Evolutionary conservation across 331 rosid species (phyloP).

Genomic region (Malus hybrid): DNA sequence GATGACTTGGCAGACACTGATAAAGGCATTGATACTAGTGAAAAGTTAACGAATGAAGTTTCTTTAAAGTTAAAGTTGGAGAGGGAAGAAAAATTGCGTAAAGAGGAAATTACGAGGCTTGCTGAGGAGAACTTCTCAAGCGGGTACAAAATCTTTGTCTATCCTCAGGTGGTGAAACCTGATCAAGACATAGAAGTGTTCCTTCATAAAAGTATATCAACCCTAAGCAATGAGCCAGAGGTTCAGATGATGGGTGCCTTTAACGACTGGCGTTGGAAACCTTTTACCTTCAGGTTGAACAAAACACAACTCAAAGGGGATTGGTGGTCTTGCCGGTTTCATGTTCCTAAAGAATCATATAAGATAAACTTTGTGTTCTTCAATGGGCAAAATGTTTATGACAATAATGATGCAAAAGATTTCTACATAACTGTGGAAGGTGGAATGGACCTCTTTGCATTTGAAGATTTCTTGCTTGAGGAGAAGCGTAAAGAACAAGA

Average conservation of each 20-base stretch:
- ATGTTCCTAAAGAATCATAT: slow-evolving; percentile 70
- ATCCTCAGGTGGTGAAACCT: slow-evolving; percentile 54
- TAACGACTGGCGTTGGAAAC: slow-evolving; percentile 81
- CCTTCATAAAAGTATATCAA: slow-evolving; percentile 52
- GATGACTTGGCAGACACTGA: slow-evolving; percentile 21
- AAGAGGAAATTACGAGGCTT: slow-evolving; percentile 46
- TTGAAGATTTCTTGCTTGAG: slow-evolving; percentile 73
- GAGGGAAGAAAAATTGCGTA: slow-evolving; percentile 39
- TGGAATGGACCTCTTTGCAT: slow-evolving; percentile 47
- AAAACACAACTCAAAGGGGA: slow-evolving; percentile 53
- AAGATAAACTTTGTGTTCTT: slow-evolving; percentile 75
- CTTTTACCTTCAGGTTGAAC: slow-evolving; percentile 43
- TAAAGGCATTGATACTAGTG: slow-evolving; percentile 13
- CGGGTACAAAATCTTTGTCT: slow-evolving; percentile 56
- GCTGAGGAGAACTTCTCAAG: slow-evolving; percentile 42
- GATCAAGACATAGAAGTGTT: slow-evolving; percentile 59
- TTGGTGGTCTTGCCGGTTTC: slow-evolving; percentile 81
- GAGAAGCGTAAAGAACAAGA: slow-evolving; percentile 65
- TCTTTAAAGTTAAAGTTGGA: slow-evolving; percentile 32
- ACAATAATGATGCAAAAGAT: slow-evolving; percentile 59
- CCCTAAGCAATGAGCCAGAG: slow-evolving; percentile 44
- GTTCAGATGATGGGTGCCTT: slow-evolving; percentile 71
- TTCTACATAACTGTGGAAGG: slow-evolving; percentile 49
- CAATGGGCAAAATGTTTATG: slow-evolving; percentile 69
- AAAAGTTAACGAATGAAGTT: slow-evolving; percentile 24